Conservation (phyloP, 768 basidiomycete species). For the Collybia sp. region DNA sequence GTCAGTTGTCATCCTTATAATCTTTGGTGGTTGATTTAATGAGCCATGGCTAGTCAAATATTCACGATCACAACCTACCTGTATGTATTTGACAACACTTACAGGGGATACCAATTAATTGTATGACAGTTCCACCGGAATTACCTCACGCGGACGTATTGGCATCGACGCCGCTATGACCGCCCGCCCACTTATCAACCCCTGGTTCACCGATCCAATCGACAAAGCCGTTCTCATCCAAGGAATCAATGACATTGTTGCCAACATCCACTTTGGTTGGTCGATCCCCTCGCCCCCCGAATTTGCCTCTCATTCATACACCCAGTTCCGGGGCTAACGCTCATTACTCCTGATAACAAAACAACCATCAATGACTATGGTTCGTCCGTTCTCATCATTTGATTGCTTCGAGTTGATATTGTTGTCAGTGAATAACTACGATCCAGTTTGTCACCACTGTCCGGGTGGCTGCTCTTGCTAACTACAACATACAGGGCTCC, state of each 20-base stretch:
- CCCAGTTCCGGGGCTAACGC: constrained; percentile 41
- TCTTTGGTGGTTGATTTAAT: neutral
- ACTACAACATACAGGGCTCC: constrained; percentile 17
- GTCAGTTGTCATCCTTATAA: constrained; percentile 7
- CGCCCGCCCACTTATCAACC: constrained; percentile 41
- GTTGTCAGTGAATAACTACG: constrained; percentile 1
- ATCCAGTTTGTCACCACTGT: constrained; percentile 34
- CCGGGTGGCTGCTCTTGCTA: constrained; percentile 12
- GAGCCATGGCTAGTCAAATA: constrained; percentile 29
- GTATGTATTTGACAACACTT: constrained; percentile 20
- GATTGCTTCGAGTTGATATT: constrained; percentile 22
- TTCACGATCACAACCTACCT: constrained; percentile 63
- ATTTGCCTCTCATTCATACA: constrained; percentile 3
- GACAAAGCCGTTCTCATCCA: constrained; percentile 49
- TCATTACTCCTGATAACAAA: constrained; percentile 59
- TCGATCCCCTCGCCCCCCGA: neutral
- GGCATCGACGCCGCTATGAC: constrained; percentile 51
- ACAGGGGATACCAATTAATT: neutral
- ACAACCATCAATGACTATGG: constrained; percentile 51
- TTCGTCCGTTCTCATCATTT: constrained; percentile 25
- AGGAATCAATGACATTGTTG: constrained; percentile 44
- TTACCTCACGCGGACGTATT: constrained; percentile 58
- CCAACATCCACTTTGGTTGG: constrained; percentile 36
- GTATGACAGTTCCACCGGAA: constrained; percentile 43
- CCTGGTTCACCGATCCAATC: constrained; percentile 55